Evolutionary conservation across 2,329 filamentous ascomycete genomes (phyloP), one percentile per base, ranked within the genome.

Genomic region (Eutypella sp.): DNA sequence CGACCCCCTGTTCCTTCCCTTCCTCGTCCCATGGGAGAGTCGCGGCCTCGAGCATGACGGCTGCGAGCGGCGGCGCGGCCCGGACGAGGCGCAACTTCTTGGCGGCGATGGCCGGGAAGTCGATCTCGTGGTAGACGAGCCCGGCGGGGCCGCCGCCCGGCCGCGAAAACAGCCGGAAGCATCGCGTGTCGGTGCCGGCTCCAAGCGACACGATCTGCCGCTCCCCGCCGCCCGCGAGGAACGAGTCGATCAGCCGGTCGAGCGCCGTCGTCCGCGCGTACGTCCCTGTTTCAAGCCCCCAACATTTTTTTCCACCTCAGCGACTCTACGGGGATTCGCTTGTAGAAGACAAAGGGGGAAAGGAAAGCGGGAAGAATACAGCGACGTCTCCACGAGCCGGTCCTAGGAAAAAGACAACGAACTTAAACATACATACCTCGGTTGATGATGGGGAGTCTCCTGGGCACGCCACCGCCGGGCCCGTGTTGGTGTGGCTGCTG

Each of bases 141-240:
- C 5, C 58, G 51, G 6, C 49, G 44, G 1, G 70, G 63, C 15
- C 69, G 29, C 13, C 11, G 5, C 29, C n/a, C n/a, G 13, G 29
- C 16, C 11, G 63, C 8, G 78, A 67, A 48, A 87, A 76, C 1
- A 96, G 70, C 18, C 89, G 83, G 60, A 96, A 90, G 48, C 84
- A 85, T 15, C 93, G 81, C 6, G 93, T 97, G 63, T 99, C 93
- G 10, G 91, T 96, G 20, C 93, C 93, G 15, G 93, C 92, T 24
- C 93, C 93, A 1, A 99, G 78, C 0, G 91, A 96, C 49, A 99
- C 78, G 48, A 99, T 89, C 63, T 99, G 93, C 50, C 80, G 81
- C 38, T 67, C 57, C 44, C 22, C 47, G 20, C 56, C 54, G 27
- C 57, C 52, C 2, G 69, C 63, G 11, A 97, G 72, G 58, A 97